phyloP scores from a whole-genome alignment of 2,329 filamentous ascomycete species.

The Chrysoporthe deuterocubensis region DNA sequence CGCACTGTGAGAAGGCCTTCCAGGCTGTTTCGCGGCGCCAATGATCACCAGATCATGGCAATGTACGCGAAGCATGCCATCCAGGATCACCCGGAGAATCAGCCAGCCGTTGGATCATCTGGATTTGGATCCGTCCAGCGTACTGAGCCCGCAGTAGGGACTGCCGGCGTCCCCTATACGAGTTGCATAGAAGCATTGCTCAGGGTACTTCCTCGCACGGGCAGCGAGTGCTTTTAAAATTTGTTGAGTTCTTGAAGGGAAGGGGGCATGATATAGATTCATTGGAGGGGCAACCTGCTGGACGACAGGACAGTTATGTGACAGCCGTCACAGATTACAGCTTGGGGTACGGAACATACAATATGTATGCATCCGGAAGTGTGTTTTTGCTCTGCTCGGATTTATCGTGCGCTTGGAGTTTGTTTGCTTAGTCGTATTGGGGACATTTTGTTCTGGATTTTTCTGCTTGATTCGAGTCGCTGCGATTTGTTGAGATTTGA shows the following conservation, averaged over 20 bases:
- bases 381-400: not conserved
- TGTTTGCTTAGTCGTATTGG: not conserved
- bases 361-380: not conserved
- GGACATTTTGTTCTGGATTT: not conserved
- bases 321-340: not conserved
- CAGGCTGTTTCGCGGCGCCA: constrained; percentile 8
- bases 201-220: not conserved
- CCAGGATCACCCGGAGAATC: not conserved
- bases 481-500: not conserved
- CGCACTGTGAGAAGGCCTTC: constrained; percentile 17
- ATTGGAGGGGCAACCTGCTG: constrained; percentile 8
- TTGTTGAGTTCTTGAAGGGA: not conserved
- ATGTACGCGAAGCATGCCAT: not conserved
- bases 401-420: not conserved
- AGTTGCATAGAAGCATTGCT: not conserved
- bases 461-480: not conserved
- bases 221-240: not conserved
- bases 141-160: not conserved
- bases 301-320: constrained; percentile 6
- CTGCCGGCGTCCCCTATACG: not conserved
- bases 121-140: not conserved
- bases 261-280: not conserved
- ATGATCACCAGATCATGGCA: not conserved
- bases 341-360: not conserved
- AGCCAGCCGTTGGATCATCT: not conserved